These are phyloP conservation scores for Claviceps arundinis DNA, from an alignment of 2,329 filamentous ascomycete species.

Conservation along the genomic window DNA sequence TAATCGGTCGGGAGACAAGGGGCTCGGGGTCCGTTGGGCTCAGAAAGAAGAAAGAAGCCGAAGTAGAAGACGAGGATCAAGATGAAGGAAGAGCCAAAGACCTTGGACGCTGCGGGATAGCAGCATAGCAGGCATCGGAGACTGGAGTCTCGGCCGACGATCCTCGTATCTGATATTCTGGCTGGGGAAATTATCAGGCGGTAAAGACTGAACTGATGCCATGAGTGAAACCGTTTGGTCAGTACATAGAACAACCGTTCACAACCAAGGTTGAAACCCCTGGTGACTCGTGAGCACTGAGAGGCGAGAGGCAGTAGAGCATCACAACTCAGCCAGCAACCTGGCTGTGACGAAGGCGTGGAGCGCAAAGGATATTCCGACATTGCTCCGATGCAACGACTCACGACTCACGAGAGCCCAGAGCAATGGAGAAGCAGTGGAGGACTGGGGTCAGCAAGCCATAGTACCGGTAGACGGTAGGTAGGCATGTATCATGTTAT, in stretches of 20 bases:
- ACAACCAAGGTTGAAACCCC: not conserved
- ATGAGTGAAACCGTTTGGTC: not conserved
- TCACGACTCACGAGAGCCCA: not conserved
- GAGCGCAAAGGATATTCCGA: not conserved
- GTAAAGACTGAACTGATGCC: not conserved
- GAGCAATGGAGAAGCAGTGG: not conserved
- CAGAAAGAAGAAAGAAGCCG: not conserved
- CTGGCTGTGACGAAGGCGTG: not conserved
- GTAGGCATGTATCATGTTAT: too few relatives aligned
- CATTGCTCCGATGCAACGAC: constrained; percentile 1
- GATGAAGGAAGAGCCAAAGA: not conserved
- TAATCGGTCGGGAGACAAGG: not conserved
- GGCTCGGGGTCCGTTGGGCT: not conserved
- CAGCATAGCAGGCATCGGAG: not conserved
- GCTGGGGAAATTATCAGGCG: not conserved
- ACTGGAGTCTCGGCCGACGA: not conserved
- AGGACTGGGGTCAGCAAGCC: not conserved
- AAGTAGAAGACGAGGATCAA: not conserved
- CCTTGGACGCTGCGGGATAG: not conserved
- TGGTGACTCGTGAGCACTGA: not conserved
- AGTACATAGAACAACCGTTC: not conserved
- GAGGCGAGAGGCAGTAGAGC: not conserved
- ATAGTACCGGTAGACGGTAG: not conserved
- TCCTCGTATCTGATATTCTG: not conserved
- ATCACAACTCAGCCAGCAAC: not conserved